Conservation (phyloP, 2,329 filamentous ascomycete genomes). For the Tolypocladium album region DNA sequence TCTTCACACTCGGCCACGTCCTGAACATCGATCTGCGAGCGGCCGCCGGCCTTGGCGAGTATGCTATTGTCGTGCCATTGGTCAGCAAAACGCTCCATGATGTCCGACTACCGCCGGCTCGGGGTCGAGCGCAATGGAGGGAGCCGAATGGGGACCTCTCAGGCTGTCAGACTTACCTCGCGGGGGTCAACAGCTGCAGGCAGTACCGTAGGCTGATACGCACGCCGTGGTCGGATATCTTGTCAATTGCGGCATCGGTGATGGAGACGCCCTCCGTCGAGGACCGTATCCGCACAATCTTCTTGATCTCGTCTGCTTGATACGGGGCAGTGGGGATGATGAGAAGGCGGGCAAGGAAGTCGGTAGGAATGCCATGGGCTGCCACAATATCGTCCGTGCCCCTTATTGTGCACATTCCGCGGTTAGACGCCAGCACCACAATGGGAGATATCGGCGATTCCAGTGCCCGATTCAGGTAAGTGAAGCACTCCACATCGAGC, state of each 20-base stretch:
- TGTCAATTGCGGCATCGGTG: constrained; percentile 73
- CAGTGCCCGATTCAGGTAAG: constrained; percentile 95
- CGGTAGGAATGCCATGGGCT: constrained; percentile 86
- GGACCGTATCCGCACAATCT: constrained; percentile 77
- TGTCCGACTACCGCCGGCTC: background rate
- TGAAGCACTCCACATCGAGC: constrained; percentile 99
- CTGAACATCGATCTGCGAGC: constrained; percentile 63
- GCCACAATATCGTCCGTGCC: constrained; percentile 74
- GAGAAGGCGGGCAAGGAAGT: constrained; percentile 85
- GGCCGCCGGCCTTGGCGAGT: constrained; percentile 74
- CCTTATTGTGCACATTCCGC: constrained; percentile 85
- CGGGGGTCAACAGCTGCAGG: constrained; percentile 79
- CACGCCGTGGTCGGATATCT: constrained; percentile 77
- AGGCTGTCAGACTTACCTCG: constrained; percentile 42
- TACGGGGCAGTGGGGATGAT: constrained; percentile 95
- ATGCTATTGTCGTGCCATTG: constrained; percentile 45
- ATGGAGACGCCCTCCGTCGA: constrained; percentile 73
- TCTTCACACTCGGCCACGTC: constrained; percentile 77
- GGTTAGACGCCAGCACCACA: constrained; percentile 94
- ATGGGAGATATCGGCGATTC: constrained; percentile 93
- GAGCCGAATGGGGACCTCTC: background rate
- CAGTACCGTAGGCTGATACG: constrained; percentile 88
- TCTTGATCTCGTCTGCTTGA: constrained; percentile 77
- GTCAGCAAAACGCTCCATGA: constrained; percentile 12
- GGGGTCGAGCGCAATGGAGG: background rate